phyloP scores from a whole-genome alignment of 2,329 filamentous ascomycete species.

The Helminthosporium solani region DNA sequence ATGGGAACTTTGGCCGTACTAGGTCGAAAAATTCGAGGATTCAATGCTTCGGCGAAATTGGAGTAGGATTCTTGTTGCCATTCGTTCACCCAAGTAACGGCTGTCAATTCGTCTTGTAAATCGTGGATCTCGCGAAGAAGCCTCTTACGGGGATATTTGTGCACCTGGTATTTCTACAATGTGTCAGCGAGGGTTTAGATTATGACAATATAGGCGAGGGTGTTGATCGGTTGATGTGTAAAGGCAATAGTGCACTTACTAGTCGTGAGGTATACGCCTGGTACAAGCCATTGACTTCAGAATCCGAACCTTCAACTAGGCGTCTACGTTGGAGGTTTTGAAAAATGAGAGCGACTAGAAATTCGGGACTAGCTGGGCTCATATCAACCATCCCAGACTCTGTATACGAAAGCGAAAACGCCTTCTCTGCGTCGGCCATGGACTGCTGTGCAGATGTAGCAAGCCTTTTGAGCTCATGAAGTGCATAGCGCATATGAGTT shows the following conservation, averaged over 20 bases:
- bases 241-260: slow-evolving; percentile 1
- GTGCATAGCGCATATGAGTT: slow-evolving; percentile 1
- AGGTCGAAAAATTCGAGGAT: slow-evolving; percentile 2
- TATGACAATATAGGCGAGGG: too few relatives aligned
- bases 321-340: slow-evolving; percentile 3
- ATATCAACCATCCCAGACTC: slow-evolving; percentile 3
- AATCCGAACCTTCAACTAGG: background rate
- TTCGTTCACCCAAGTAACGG: slow-evolving; percentile 9
- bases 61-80: slow-evolving; percentile 11
- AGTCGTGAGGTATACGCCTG: slow-evolving; percentile 6
- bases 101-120: slow-evolving; percentile 13
- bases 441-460: slow-evolving; percentile 5
- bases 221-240: background rate
- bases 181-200: background rate
- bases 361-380: slow-evolving; percentile 2
- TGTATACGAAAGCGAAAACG: slow-evolving; percentile 1
- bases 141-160: slow-evolving; percentile 10
- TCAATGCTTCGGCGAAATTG: slow-evolving; percentile 1
- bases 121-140: slow-evolving; percentile 12
- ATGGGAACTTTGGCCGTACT: background rate
- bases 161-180: slow-evolving; percentile 14
- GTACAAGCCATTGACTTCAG: slow-evolving; percentile 8
- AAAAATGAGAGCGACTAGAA: slow-evolving; percentile 1
- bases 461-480: slow-evolving; percentile 1
- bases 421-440: slow-evolving; percentile 11